Evolutionary conservation across 805 yeast genomes (phyloP).

Genomic region (Middelhovenomyces tepae): DNA sequence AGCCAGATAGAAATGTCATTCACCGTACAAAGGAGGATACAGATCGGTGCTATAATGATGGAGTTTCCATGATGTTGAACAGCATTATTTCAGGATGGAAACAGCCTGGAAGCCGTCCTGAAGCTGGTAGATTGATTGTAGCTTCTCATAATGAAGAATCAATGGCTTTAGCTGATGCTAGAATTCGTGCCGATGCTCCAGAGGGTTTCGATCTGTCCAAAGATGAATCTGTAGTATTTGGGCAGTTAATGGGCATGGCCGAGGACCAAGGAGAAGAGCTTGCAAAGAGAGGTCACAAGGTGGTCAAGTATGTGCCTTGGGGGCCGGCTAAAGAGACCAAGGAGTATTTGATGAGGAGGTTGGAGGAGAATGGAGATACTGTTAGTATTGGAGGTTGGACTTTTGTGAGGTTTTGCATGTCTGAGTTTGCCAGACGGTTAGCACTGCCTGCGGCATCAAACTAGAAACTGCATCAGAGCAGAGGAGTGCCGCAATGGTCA

Average conservation of each 20-base stretch:
- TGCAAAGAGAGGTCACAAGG: slow-evolving; percentile 55
- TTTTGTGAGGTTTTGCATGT: slow-evolving; percentile 18
- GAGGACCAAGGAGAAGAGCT: slow-evolving; percentile 77
- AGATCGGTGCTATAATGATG: slow-evolving; percentile 67
- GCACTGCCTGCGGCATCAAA: no score
- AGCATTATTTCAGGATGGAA: slow-evolving; percentile 39
- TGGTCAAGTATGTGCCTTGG: slow-evolving; percentile 95
- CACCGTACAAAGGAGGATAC: slow-evolving; percentile 71
- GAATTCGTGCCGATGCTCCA: slow-evolving; percentile 32
- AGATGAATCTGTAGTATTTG: slow-evolving; percentile 52
- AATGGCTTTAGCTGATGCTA: slow-evolving; percentile 59
- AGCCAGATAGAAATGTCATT: slow-evolving; percentile 63
- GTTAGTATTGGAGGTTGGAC: slow-evolving; percentile 41
- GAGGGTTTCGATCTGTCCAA: slow-evolving; percentile 15
- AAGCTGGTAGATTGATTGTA: slow-evolving; percentile 50
- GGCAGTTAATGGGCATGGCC: slow-evolving; percentile 93
- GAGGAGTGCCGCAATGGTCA: no score
- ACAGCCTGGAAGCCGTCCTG: slow-evolving; percentile 49
- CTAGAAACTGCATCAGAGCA: no score
- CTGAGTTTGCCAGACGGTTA: slow-evolving; percentile 13
- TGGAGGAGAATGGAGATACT: slow-evolving; percentile 95
- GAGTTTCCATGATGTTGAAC: slow-evolving; percentile 53
- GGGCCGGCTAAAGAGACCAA: slow-evolving; percentile 93
- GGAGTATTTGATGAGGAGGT: slow-evolving; percentile 77
- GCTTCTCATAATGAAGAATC: slow-evolving; percentile 85